Percentiles rank a stretch among this genome's conserved stretches.
These are phyloP conservation scores for Pseudozyma sp. DNA, from an alignment of 1,284 basidiomycete genomes.

Conservation along the genomic window DNA sequence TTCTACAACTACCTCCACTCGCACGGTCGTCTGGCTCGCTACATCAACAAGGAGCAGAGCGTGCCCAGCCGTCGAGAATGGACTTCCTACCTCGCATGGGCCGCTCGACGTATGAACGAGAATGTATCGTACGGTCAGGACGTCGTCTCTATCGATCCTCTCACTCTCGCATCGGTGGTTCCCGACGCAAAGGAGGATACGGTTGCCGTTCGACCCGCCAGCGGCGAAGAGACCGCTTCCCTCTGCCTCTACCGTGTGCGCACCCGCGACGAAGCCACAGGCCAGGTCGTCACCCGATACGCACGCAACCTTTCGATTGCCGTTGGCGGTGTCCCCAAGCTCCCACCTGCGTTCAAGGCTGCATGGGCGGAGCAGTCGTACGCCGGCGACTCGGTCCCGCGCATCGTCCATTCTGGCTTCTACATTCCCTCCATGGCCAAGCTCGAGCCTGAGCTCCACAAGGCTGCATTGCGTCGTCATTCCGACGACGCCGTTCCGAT, in stretches of 20 bases:
- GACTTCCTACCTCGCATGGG: conserved; percentile 68
- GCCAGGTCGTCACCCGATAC: conserved; percentile 30
- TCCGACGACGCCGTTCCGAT: conserved; percentile 4
- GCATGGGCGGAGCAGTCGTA: conserved; percentile 38
- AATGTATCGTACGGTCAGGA: conserved; percentile 58
- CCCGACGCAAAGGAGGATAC: conserved; percentile 33
- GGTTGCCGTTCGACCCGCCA: conserved; percentile 24
- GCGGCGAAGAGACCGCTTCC: conserved; percentile 23
- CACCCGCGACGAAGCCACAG: conserved; percentile 25
- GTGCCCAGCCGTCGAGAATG: conserved; percentile 66
- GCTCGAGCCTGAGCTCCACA: conserved; percentile 53
- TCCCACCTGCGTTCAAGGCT: conserved; percentile 52
- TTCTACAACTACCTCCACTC: conserved; percentile 67
- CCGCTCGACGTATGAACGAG: conserved; percentile 60
- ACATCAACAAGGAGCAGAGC: conserved; percentile 66
- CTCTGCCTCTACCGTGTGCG: conserved; percentile 52
- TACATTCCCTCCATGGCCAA: conserved; percentile 57
- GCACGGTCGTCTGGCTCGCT: conserved; percentile 60
- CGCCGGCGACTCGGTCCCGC: conserved; percentile 18
- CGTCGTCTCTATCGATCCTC: conserved; percentile 59
- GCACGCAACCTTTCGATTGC: conserved; percentile 62
- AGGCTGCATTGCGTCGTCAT: conserved; percentile 20
- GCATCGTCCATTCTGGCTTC: conserved; percentile 61
- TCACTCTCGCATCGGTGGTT: conserved; percentile 28
- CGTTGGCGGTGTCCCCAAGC: conserved; percentile 58